Percentiles rank a stretch among this genome's conserved stretches.
These are phyloP conservation scores for Hypoxylon lienhwacheense DNA, from an alignment of 495 filamentous ascomycete species.

Conservation along the genomic window DNA sequence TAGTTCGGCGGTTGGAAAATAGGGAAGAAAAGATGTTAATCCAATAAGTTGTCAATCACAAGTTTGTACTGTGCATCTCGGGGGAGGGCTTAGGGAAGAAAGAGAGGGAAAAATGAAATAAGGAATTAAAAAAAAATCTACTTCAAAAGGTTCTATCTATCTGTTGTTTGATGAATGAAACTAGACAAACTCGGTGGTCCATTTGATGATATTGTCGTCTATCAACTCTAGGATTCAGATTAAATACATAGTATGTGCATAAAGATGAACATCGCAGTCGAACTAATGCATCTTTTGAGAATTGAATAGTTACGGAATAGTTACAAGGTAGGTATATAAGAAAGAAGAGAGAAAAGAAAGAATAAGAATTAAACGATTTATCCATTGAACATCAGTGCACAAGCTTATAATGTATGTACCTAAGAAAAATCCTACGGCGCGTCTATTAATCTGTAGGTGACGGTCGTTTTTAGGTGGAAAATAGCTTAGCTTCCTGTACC, in stretches of 20 bases:
- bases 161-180: background rate
- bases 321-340: no score
- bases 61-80: slow-evolving; percentile 29
- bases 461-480: no score
- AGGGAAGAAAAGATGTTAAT: slow-evolving; percentile 10
- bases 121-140: slow-evolving; percentile 8
- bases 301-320: no score
- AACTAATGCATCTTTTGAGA: background rate
- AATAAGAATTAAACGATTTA: no score
- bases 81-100: no score
- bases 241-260: no score
- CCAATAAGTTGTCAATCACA: slow-evolving; percentile 8
- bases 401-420: background rate
- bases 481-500: no score
- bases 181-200: background rate
- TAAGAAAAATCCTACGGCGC: no score
- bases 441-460: no score
- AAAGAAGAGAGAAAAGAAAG: no score
- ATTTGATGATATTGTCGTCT: background rate
- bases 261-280: background rate
- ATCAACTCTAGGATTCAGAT: background rate
- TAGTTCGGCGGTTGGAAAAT: slow-evolving; percentile 7
- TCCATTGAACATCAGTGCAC: background rate
- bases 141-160: background rate
- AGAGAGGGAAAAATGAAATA: no score